A percentile compares a stretch with the other conserved stretches of the same genome.
phyloP scores from a whole-genome alignment of 1,284 basidiomycete species.

The Rugosomyces carneus region DNA sequence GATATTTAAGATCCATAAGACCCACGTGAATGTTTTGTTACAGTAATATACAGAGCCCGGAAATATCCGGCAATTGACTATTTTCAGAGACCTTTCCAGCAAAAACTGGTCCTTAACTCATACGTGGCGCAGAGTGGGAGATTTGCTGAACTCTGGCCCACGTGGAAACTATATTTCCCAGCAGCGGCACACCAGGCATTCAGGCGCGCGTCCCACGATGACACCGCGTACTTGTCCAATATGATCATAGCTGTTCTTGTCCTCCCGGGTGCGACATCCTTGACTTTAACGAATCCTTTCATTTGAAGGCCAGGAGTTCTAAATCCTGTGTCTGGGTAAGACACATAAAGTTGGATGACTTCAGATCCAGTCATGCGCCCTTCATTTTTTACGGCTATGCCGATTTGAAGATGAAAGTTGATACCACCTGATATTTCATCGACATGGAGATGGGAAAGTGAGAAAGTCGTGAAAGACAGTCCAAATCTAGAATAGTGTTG shows the following conservation, averaged over 20 bases:
- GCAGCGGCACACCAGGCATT: constrained; percentile 37
- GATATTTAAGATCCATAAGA: constrained; percentile 51
- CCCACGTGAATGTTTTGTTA: too few species aligned
- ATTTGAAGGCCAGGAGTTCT: constrained; percentile 54
- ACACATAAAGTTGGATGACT: constrained; percentile 64
- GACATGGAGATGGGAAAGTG: constrained; percentile 41
- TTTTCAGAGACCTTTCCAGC: constrained; percentile 42
- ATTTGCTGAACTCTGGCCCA: constrained; percentile 44
- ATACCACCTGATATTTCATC: constrained; percentile 23
- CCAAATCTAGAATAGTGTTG: constrained; percentile 38
- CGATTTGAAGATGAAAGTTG: constrained; percentile 32
- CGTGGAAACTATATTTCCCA: constrained; percentile 40
- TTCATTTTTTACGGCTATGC: constrained; percentile 50
- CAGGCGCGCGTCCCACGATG: constrained; percentile 46
- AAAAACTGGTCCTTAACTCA: constrained; percentile 31
- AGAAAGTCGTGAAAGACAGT: constrained; percentile 69
- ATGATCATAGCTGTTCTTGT: constrained; percentile 8
- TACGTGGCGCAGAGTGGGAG: constrained; percentile 35
- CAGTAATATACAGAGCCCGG: too few species aligned
- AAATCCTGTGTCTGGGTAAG: constrained; percentile 46
- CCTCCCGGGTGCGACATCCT: constrained; percentile 12
- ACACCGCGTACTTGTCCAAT: constrained; percentile 35
- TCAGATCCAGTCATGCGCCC: constrained; percentile 55
- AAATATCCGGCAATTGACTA: too few species aligned
- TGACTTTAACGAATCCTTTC: constrained; percentile 25